Percentiles rank a stretch among this genome's conserved stretches.
Conservation (phyloP, 2,329 filamentous ascomycete species). For the Cladosporium sp. region DNA sequence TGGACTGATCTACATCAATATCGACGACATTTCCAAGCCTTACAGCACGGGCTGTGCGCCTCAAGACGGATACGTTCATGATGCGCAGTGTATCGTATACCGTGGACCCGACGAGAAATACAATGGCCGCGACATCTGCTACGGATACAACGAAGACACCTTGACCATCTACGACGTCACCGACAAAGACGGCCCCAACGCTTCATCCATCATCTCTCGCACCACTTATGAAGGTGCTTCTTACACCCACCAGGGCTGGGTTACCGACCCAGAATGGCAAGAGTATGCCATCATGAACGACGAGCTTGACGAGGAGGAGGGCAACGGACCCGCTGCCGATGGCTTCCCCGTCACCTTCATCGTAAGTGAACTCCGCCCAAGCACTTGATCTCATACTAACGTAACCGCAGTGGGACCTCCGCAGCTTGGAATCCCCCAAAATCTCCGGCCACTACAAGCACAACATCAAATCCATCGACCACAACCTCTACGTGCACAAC, state of each 20-base stretch:
- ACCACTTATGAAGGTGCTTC: conserved; percentile 45
- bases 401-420: conserved; percentile 34
- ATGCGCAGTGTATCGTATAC: conserved; percentile 53
- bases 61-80: conserved; percentile 53
- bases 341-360: conserved; percentile 37
- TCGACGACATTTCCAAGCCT: conserved; percentile 47
- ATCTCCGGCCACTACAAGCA: conserved; percentile 38
- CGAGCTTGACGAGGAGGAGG: conserved; percentile 47
- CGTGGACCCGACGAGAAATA: conserved; percentile 44
- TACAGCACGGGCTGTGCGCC: conserved; percentile 46
- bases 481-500: conserved; percentile 39
- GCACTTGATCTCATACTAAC: conserved; percentile 34
- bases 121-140: conserved; percentile 46
- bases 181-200: conserved; percentile 32
- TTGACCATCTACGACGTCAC: conserved; percentile 44
- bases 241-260: conserved; percentile 53
- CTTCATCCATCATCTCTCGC: conserved; percentile 41
- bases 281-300: conserved; percentile 49
- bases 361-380: conserved; percentile 30
- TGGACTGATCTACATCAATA: conserved; percentile 50
- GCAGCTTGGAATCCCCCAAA: conserved; percentile 38
- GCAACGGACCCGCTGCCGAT: conserved; percentile 35
- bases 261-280: conserved; percentile 43
- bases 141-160: conserved; percentile 48
- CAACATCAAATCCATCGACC: conserved; percentile 33